Conservation (phyloP, 1,139 yeast genomes). For the Diutina siamensis region DNA sequence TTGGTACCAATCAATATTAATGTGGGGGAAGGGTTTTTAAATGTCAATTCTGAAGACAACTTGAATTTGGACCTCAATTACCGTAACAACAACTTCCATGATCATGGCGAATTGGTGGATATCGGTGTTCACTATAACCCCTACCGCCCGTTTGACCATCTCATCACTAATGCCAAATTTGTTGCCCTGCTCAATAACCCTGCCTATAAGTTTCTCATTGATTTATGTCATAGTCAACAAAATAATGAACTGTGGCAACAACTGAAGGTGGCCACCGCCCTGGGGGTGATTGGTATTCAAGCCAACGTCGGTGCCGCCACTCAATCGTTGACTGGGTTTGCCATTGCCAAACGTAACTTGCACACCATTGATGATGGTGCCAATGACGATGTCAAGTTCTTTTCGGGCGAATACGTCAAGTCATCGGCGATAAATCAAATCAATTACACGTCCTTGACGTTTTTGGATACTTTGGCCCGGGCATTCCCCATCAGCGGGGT, state of each 20-base stretch:
- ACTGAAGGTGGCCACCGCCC: slow-evolving; percentile 20
- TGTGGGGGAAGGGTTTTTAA: slow-evolving; percentile 24
- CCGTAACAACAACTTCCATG: slow-evolving; percentile 32
- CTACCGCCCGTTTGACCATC: slow-evolving; percentile 33
- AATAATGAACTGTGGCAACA: slow-evolving; percentile 33
- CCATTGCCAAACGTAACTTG: slow-evolving; percentile 30
- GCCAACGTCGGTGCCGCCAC: slow-evolving; percentile 14
- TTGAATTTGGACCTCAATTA: slow-evolving; percentile 29
- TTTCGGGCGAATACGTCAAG: slow-evolving; percentile 25
- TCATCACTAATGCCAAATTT: slow-evolving; percentile 24
- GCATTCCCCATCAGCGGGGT: slow-evolving; percentile 22
- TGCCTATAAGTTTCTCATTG: slow-evolving; percentile 25
- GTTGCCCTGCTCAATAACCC: slow-evolving; percentile 30
- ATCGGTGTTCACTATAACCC: slow-evolving; percentile 35
- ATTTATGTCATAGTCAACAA: slow-evolving; percentile 24
- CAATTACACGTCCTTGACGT: slow-evolving; percentile 15
- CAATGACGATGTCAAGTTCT: slow-evolving; percentile 19
- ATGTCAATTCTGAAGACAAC: slow-evolving; percentile 28
- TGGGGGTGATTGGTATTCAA: slow-evolving; percentile 36
- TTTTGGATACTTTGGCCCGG: slow-evolving; percentile 16
- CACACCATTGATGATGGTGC: slow-evolving; percentile 34
- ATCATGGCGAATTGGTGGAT: slow-evolving; percentile 31
- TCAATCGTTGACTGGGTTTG: slow-evolving; percentile 25
- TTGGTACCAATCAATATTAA: slow-evolving; percentile 24
- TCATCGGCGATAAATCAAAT: slow-evolving; percentile 22